Evolutionary conservation across 768 basidiomycete genomes (phyloP).

Genomic region (Tubosaeta brunneosetosa): DNA sequence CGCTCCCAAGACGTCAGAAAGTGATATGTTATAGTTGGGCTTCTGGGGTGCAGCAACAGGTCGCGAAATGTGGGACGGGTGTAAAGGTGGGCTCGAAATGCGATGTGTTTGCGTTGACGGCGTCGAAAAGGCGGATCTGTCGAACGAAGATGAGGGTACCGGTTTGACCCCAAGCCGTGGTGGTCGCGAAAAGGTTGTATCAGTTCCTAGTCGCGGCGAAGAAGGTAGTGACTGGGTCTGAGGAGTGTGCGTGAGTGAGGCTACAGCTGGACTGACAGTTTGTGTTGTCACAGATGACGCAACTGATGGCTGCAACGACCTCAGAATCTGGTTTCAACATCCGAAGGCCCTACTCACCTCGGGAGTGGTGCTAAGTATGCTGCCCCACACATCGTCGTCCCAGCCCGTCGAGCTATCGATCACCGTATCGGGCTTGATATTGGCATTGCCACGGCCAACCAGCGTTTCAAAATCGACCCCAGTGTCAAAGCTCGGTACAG

Average conservation of each 20-base stretch:
- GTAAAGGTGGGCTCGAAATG: slow-evolving; percentile 19
- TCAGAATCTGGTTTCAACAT: slow-evolving; percentile 2
- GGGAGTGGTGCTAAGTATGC: slow-evolving; percentile 51
- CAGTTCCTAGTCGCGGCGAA: slow-evolving; percentile 32
- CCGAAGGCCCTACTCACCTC: slow-evolving; percentile 18
- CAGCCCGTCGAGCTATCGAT: slow-evolving; percentile 43
- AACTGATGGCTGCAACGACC: slow-evolving; percentile 11
- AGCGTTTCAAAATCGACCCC: slow-evolving; percentile 84
- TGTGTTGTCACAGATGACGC: slow-evolving; percentile 13
- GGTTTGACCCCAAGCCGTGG: slow-evolving; percentile 39
- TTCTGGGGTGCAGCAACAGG: slow-evolving; percentile 22
- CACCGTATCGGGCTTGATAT: slow-evolving; percentile 43
- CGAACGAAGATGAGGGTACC: slow-evolving; percentile 33
- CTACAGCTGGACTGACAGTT: slow-evolving; percentile 11
- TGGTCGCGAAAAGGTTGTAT: slow-evolving; percentile 31
- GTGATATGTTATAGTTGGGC: slow-evolving; percentile 59
- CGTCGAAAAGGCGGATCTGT: slow-evolving; percentile 24
- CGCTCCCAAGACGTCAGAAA: slow-evolving; percentile 29
- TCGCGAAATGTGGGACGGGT: slow-evolving; percentile 9
- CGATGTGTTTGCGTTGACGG: slow-evolving; percentile 17
- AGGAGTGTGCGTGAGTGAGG: slow-evolving; percentile 2
- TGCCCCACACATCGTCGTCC: slow-evolving; percentile 87
- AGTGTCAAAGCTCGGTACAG: slow-evolving; percentile 35
- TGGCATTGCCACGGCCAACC: slow-evolving; percentile 55
- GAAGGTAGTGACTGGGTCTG: slow-evolving; percentile 37